Conservation (phyloP, 2,329 filamentous ascomycete genomes). For the Monosporascus sp. region DNA sequence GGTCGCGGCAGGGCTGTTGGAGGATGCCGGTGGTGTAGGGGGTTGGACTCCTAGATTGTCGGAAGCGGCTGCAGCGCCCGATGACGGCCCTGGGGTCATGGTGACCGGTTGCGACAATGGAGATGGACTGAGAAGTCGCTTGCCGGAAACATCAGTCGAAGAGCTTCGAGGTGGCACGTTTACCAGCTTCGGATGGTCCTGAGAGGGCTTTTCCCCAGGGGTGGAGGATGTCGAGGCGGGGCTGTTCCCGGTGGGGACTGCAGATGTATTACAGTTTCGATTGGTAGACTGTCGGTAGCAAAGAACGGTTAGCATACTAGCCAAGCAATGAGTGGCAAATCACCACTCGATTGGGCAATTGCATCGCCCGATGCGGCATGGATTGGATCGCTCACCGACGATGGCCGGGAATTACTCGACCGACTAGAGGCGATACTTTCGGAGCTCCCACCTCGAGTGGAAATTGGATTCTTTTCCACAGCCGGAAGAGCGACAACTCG, state of each 20-base stretch:
- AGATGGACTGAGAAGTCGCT: conserved; percentile 63
- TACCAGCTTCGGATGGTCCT: conserved; percentile 51
- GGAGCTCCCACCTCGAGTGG: conserved; percentile 52
- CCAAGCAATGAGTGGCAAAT: conserved; percentile 22
- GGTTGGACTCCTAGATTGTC: conserved; percentile 28
- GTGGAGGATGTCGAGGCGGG: conserved; percentile 43
- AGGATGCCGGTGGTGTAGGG: conserved; percentile 24
- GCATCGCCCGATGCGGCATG: conserved; percentile 13
- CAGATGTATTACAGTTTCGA: conserved; percentile 47
- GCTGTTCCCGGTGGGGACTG: conserved; percentile 41
- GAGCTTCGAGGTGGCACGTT: conserved; percentile 59
- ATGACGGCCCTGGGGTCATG: conserved; percentile 51
- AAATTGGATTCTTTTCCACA: conserved; percentile 26
- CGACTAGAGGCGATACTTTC: conserved; percentile 59
- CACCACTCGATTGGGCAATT: conserved; percentile 40
- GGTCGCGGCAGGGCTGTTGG: conserved; percentile 31
- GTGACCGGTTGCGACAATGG: conserved; percentile 68
- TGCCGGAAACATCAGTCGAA: conserved; percentile 56
- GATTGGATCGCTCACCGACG: conserved; percentile 54
- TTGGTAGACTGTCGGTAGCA: conserved; percentile 50
- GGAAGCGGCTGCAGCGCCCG: conserved; percentile 34
- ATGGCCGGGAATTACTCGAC: conserved; percentile 56
- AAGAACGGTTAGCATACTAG: conserved; percentile 43
- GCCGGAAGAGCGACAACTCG: conserved; percentile 31
- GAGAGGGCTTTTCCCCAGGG: conserved; percentile 41